phyloP scores from a whole-genome alignment of 73 alveolate species.

The Urostyla sp. region DNA sequence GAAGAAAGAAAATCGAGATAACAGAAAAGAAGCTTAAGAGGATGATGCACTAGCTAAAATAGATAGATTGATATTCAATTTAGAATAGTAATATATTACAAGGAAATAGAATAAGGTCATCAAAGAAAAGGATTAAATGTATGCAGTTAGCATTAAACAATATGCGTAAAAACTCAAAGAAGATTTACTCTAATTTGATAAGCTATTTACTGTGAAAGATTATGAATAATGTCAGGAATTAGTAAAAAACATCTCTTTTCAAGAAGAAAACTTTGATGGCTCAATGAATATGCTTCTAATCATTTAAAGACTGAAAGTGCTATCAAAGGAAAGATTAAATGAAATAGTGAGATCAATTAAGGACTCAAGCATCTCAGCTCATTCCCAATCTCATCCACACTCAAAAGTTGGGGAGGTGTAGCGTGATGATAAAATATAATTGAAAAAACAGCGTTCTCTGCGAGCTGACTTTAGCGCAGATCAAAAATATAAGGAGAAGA shows the following conservation, averaged over 20 bases:
- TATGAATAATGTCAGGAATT: neutral
- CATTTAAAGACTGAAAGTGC: conserved; percentile 29
- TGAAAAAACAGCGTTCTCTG: neutral
- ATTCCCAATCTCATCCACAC: too few relatives aligned
- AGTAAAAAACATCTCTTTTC: conserved; percentile 7
- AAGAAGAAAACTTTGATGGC: conserved; percentile 3
- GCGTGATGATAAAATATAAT: neutral
- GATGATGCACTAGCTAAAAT: neutral
- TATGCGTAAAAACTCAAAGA: conserved; percentile 34
- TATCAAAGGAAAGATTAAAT: conserved; percentile 2
- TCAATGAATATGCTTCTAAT: conserved; percentile 14
- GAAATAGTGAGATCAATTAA: conserved; percentile 3
- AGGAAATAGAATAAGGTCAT: too few relatives aligned
- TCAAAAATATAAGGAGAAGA: conserved; percentile 1
- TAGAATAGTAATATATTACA: conserved; percentile 24
- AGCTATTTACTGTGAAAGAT: neutral
- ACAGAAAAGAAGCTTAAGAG: neutral
- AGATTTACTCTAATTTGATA: neutral
- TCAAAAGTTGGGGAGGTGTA: too few relatives aligned
- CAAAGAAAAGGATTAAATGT: conserved; percentile 37
- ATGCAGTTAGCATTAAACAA: conserved; percentile 3
- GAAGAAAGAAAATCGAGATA: neutral
- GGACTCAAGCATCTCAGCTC: conserved; percentile 6
- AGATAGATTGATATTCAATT: neutral
- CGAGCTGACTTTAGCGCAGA: conserved; percentile 22